Evolutionary conservation across 108 stramenopile genomes (phyloP), one percentile per base, ranked within the genome.

Genomic region (Nitzschia sp.): DNA sequence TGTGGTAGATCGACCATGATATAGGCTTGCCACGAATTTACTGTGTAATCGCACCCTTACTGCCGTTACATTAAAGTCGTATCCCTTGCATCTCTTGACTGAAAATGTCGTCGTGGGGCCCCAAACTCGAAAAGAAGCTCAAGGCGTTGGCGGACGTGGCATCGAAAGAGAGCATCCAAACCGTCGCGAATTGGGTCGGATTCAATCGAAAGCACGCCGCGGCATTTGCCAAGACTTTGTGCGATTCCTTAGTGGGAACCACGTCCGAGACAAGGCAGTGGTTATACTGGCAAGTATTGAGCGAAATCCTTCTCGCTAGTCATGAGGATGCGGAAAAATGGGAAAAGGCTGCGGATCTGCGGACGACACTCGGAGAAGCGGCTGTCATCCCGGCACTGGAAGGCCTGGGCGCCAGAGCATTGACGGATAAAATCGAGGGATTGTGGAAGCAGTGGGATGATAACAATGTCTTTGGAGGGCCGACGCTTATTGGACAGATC

Each of bases 381-480:
- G 73, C 76, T 18, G 34, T 92, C 18, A 24, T 71, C 13, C 85
- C 87, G 11, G 71, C 55, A 4, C 53, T 78, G 26, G 47, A 64
- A 33, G 13, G 34, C 17, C 42, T 60, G 28, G 46, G 74, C 32
- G 46, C 24, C 35, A 24, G 34, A 18, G 36, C 46, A 0, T 31
- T 70, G 42, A 46, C 69, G 5, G 68, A 71, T 8, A 27, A 60
- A 8, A 32, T 74, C 0, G 70, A 74, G 19, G 25, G 26, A 11
- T 53, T 73, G n/a, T 36, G 72, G 27, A 69, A 78, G 18, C 62
- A 74, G 42, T 92, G 90, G 90, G 85, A 87, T 53, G 68, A 76
- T 6, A 4, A 51, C 28, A 74, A 83, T 68, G 87, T 82, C 3
- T 92, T 92, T 73, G 90, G 84, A 53, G 87, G 85, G 25, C 90